phyloP scores from a whole-genome alignment of 2,329 filamentous ascomycete species.

The Tolypocladium ovalisporum region DNA sequence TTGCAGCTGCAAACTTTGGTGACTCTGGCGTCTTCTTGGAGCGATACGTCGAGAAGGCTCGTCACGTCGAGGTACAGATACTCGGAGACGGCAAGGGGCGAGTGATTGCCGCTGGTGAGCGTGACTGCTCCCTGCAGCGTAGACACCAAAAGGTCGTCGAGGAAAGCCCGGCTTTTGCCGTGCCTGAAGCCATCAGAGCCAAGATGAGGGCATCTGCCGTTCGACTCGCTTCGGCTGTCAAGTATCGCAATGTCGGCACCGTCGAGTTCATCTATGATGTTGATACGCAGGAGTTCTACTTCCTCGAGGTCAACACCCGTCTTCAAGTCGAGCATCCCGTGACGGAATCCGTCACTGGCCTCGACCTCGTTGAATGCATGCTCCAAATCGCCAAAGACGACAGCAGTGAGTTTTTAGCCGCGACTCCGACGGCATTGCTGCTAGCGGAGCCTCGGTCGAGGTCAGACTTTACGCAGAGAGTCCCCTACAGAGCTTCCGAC shows the following conservation, averaged over 20 bases:
- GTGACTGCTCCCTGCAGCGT: constrained; percentile 40
- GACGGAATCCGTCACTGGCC: constrained; percentile 65
- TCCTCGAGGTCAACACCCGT: constrained; percentile 37
- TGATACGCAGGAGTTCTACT: constrained; percentile 26
- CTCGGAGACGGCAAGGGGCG: constrained; percentile 31
- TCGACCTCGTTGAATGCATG: constrained; percentile 56
- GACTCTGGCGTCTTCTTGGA: constrained; percentile 30
- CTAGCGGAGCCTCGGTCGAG: constrained; percentile 24
- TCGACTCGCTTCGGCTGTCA: constrained; percentile 21
- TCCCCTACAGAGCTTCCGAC: constrained; percentile 45
- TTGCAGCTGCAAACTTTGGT: constrained; percentile 30
- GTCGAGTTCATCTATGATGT: constrained; percentile 34
- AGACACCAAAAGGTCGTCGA: constrained; percentile 42
- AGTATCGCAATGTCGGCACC: constrained; percentile 30
- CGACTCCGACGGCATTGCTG: background rate
- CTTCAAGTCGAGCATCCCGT: constrained; percentile 38
- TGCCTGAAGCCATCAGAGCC: constrained; percentile 16
- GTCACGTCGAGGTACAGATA: constrained; percentile 40
- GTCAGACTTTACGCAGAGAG: constrained; percentile 35
- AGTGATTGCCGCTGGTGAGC: constrained; percentile 29
- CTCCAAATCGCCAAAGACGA: constrained; percentile 17
- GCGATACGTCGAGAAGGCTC: constrained; percentile 25
- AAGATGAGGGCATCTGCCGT: constrained; percentile 26
- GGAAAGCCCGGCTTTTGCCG: constrained; percentile 27
- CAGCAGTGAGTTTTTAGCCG: constrained; percentile 8